Evolutionary conservation across 805 yeast genomes (phyloP).

Genomic region (Blastobotrys peoriensis): DNA sequence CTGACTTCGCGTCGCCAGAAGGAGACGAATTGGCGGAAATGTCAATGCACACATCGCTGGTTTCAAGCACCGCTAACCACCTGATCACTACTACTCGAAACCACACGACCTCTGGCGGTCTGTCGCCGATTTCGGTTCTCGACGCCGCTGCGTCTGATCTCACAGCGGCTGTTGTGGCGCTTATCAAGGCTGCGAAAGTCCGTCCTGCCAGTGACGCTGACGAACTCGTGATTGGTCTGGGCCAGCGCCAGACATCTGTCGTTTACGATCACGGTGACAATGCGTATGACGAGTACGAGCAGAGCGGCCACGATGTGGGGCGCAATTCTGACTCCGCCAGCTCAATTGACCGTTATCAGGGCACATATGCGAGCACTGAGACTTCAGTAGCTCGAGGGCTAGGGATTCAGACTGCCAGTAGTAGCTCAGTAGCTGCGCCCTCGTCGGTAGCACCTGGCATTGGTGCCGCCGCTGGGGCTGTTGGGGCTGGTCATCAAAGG

Average conservation of each 20-base stretch:
- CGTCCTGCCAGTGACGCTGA: slow-evolving; percentile 13
- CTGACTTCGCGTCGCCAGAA: slow-evolving; percentile 12
- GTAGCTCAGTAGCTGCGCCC: background rate
- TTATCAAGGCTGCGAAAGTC: slow-evolving; percentile 28
- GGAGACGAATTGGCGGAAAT: slow-evolving; percentile 14
- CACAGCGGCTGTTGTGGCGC: slow-evolving; percentile 48
- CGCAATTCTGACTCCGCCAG: background rate
- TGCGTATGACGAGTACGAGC: background rate
- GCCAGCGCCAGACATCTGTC: background rate
- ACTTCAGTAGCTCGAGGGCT: no score
- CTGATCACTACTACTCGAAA: slow-evolving; percentile 73
- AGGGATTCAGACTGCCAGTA: no score
- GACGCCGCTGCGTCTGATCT: slow-evolving; percentile 75
- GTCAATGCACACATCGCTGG: slow-evolving; percentile 31
- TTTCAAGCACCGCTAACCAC: slow-evolving; percentile 66
- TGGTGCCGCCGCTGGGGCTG: background rate
- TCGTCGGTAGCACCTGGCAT: background rate
- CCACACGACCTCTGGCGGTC: slow-evolving; percentile 53
- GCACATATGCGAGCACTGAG: background rate
- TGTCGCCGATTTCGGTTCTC: slow-evolving; percentile 64
- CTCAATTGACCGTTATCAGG: background rate
- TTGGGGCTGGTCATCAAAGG: background rate
- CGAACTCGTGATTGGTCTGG: background rate
- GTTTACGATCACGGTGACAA: slow-evolving; percentile 3
- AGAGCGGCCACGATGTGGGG: background rate